Evolutionary conservation across 2,329 filamentous ascomycete genomes (phyloP), one percentile per base, ranked within the genome.

Genomic region (Monosporascus sp.): DNA sequence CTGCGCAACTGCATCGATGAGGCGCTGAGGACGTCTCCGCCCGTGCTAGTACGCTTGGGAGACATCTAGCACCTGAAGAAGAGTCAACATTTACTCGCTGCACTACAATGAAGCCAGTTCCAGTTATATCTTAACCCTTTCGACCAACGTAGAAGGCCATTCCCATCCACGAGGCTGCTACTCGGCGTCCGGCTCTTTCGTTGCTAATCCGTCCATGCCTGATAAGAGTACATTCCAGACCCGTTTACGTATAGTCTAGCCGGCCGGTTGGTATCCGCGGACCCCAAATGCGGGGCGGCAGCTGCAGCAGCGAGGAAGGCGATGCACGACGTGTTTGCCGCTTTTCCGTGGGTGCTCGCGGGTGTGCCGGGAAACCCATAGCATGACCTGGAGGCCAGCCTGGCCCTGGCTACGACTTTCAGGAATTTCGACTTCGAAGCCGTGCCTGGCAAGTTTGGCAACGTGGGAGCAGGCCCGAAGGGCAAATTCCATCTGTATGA

Each of bases 351-450:
- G 55, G 52, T 3, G 15, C 74, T 2, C 62, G 77, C 3, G 73
- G 74, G 4, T 80, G 78, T 61, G 74, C 79, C 49, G 77, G 75
- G 0, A 79, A 78, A 66, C 64, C 70, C 2, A 61, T 75, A 18
- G 73, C 74, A 8, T 72, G 20, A 76, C 55, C 70, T 72, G 48
- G 74, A 77, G 60, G 58, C 76, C 54, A 69, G 66, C 7, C 58
- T 75, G 3, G 71, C 69, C 1, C 67, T 76, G 17, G 74, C 73
- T 35, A 63, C 72, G 28, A 62, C 74, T 5, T 40, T 77, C 48
- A 75, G 62, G 50, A 55, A 70, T 56, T 76, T 70, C 51, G 73
- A 75, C 55, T 52, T 74, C 11, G 45, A 58, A 37, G 37, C 46
- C 7, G 46, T 38, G 4, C 37, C 37, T 1, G 24, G 22, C 7